These are phyloP conservation scores for Podaxis sp. DNA, from an alignment of 768 basidiomycete species.

Conservation along the genomic window DNA sequence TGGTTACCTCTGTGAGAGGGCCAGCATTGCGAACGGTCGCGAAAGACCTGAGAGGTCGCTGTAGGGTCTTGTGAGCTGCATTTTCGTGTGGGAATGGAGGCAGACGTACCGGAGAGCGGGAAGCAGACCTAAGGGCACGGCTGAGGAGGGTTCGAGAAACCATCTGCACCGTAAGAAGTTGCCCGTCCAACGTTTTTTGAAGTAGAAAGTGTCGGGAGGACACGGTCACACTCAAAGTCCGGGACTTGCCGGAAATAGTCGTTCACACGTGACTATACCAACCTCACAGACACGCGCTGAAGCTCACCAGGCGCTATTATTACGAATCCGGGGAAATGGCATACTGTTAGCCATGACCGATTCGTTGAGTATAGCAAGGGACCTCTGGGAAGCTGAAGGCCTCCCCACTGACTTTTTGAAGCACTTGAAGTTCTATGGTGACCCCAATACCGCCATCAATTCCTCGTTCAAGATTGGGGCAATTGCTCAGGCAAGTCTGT, in stretches of 20 bases:
- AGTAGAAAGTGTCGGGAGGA: slow-evolving; percentile 29
- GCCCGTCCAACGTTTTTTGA: slow-evolving; percentile 30
- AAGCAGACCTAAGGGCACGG: slow-evolving; percentile 41
- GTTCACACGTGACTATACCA: slow-evolving; percentile 18
- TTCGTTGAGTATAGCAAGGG: slow-evolving; percentile 20
- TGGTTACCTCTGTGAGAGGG: slow-evolving; percentile 88
- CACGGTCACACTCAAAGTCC: slow-evolving; percentile 28
- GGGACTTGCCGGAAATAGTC: slow-evolving; percentile 28
- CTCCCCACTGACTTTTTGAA: slow-evolving; percentile 38
- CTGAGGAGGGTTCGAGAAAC: slow-evolving; percentile 43
- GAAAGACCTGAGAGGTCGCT: slow-evolving; percentile 66
- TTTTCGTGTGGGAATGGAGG: neutral
- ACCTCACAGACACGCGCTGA: neutral
- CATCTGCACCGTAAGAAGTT: slow-evolving; percentile 26
- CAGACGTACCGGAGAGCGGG: slow-evolving; percentile 37
- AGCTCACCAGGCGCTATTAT: neutral
- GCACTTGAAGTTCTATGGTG: slow-evolving; percentile 33
- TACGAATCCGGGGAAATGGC: neutral
- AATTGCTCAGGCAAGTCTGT: slow-evolving; percentile 46
- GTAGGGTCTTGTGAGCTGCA: slow-evolving; percentile 10
- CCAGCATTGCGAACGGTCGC: slow-evolving; percentile 70
- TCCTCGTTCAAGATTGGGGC: slow-evolving; percentile 56
- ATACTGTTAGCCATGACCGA: neutral
- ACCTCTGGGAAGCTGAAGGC: slow-evolving; percentile 41
- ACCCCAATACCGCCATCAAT: slow-evolving; percentile 44